Conservation (phyloP, 805 yeast species). For the Dipodascopsis tothii region DNA sequence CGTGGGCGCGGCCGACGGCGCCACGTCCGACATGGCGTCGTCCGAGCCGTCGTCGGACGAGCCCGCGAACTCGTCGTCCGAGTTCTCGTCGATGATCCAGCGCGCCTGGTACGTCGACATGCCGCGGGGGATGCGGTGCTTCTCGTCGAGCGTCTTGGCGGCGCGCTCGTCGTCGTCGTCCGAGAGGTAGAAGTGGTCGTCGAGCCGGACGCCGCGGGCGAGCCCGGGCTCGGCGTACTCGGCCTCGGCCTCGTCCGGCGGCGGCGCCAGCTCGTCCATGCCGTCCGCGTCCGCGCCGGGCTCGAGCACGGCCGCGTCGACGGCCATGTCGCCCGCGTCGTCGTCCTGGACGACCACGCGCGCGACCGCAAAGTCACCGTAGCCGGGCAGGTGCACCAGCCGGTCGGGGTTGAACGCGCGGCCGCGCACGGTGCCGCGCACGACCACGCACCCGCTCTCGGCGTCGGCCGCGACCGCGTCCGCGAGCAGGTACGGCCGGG, state of each 20-base stretch:
- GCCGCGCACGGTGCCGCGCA: constrained; percentile 85
- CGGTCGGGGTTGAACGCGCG: constrained; percentile 59
- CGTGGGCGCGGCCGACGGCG: constrained; percentile 12
- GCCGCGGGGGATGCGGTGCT: constrained; percentile 53
- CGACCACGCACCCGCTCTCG: constrained; percentile 22
- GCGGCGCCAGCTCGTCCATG: constrained; percentile 26
- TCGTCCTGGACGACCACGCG: constrained; percentile 27
- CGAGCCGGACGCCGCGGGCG: constrained; percentile 45
- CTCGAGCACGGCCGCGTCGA: constrained; percentile 25
- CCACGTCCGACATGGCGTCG: constrained; percentile 8
- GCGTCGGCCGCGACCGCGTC: constrained; percentile 43
- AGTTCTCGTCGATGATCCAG: constrained; percentile 49
- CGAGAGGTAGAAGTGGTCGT: constrained; percentile 46
- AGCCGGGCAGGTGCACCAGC: constrained; percentile 77
- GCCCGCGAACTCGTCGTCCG: constrained; percentile 33
- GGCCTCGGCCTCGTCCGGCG: constrained; percentile 23
- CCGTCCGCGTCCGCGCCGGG: constrained; percentile 29
- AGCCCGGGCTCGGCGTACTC: constrained; percentile 29
- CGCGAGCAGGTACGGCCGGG: constrained; percentile 81
- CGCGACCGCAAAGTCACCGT: constrained; percentile 78
- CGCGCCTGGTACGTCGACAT: constrained; percentile 69
- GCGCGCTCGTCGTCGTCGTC: constrained; percentile 28
- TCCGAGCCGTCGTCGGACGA: constrained; percentile 21
- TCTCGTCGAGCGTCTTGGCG: constrained; percentile 24
- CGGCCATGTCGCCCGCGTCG: constrained; percentile 31